A percentile compares a stretch with the other conserved stretches of the same genome.
phyloP scores from a whole-genome alignment of 345 rosid genomes.

The Schrenkiella parvula region DNA sequence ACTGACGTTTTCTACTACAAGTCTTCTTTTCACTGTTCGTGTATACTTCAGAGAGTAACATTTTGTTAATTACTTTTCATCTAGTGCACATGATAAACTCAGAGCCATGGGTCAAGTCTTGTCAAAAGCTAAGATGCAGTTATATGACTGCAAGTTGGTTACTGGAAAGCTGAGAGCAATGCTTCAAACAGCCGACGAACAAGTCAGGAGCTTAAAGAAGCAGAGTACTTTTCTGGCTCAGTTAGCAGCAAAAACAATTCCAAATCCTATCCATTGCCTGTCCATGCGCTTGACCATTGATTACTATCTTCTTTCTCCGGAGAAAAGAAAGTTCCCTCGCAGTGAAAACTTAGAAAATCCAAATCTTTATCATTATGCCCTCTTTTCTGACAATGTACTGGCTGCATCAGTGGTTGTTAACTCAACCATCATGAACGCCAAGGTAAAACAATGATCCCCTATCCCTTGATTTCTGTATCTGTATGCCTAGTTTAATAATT shows the following conservation, averaged over 20 bases:
- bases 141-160: slow-evolving; percentile 92
- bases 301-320: slow-evolving; percentile 80
- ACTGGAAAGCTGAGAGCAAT: slow-evolving; percentile 97
- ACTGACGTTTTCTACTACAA: background rate
- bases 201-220: slow-evolving; percentile 96
- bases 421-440: slow-evolving; percentile 88
- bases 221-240: slow-evolving; percentile 99
- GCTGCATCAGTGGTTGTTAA: slow-evolving; percentile 99
- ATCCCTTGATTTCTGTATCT: background rate
- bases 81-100: slow-evolving; percentile 76
- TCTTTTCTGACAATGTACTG: slow-evolving; percentile 98
- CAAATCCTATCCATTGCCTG: slow-evolving; percentile 93
- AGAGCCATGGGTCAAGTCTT: slow-evolving; percentile 89
- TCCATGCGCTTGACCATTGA: slow-evolving; percentile 96
- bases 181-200: slow-evolving; percentile 96
- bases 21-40: background rate
- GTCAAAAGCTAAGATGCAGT: slow-evolving; percentile 70
- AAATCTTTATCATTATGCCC: slow-evolving; percentile 86
- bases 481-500: background rate
- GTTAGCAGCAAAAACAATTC: slow-evolving; percentile 97
- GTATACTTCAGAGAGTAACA: background rate
- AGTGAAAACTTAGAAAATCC: slow-evolving; percentile 88
- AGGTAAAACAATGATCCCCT: slow-evolving; percentile 46
- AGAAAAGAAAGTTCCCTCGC: slow-evolving; percentile 84
- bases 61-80: background rate